These are phyloP conservation scores for Acanthamoeba triangularis DNA, from an alignment of 208 protist genomes.

Conservation along the genomic window DNA sequence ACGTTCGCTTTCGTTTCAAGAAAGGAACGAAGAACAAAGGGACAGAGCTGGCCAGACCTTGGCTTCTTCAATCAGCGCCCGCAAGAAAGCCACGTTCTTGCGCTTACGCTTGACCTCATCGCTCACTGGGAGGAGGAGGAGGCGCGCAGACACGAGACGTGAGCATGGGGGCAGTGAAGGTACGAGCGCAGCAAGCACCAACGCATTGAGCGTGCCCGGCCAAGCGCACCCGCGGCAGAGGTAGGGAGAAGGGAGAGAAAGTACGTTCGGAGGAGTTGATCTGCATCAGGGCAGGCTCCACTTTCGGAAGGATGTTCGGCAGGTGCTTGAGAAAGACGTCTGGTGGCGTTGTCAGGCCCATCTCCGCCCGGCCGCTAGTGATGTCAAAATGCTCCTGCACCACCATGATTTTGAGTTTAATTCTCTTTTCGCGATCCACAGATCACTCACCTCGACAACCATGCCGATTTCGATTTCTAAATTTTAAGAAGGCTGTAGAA, in stretches of 20 bases:
- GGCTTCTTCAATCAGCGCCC: background rate
- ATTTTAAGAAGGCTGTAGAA: background rate
- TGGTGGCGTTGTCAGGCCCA: constrained; percentile 11
- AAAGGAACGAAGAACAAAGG: background rate
- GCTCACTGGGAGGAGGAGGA: background rate
- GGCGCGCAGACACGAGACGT: background rate
- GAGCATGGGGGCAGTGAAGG: background rate
- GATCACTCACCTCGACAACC: background rate
- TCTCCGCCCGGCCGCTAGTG: background rate
- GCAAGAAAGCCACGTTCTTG: constrained; percentile 71
- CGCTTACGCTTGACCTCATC: constrained; percentile 7
- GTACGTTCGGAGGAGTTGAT: constrained; percentile 29
- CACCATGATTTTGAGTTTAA: background rate
- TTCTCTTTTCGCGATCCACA: background rate
- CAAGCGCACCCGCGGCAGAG: background rate
- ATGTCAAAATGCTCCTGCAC: constrained; percentile 41
- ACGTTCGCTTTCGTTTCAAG: too few species aligned
- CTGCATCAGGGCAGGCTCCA: constrained; percentile 27
- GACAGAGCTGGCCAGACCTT: background rate
- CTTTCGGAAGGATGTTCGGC: constrained; percentile 37
- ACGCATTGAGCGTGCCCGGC: background rate
- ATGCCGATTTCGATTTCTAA: background rate
- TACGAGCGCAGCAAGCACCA: background rate
- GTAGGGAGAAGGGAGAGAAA: background rate
- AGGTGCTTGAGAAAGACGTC: constrained; percentile 56